phyloP scores from a whole-genome alignment of 306 rosid species.

The Clitoria ternatea region DNA sequence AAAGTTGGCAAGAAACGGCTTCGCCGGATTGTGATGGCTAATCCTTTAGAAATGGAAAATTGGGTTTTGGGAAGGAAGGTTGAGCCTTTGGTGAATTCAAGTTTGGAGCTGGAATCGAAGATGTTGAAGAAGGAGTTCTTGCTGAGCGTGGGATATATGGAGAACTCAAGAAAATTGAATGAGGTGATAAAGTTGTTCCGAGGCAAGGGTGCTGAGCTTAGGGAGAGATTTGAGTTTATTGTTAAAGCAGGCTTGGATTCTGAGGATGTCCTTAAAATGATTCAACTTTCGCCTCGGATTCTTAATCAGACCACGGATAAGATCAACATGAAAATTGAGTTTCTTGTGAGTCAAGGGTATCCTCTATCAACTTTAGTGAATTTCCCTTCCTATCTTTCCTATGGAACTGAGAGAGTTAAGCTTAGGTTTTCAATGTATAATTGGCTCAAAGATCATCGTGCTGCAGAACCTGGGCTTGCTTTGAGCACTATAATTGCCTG shows the following conservation, averaged over 20 bases:
- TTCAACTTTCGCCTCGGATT: conserved; percentile 56
- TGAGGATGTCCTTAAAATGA: conserved; percentile 48
- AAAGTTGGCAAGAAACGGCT: conserved; percentile 67
- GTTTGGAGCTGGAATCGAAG: conserved; percentile 20
- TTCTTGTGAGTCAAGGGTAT: conserved; percentile 54
- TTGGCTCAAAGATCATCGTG: conserved; percentile 64
- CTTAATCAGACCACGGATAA: conserved; percentile 53
- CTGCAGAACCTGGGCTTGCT: conserved; percentile 31
- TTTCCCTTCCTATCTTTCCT: conserved; percentile 64
- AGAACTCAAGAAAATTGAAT: conserved; percentile 46
- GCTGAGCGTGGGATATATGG: conserved; percentile 52
- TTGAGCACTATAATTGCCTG: conserved; percentile 64
- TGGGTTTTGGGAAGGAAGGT: conserved; percentile 54
- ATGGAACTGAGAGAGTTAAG: conserved; percentile 44
- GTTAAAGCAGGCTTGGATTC: conserved; percentile 61
- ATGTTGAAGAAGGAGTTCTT: conserved; percentile 49
- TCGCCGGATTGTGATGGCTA: conserved; percentile 42
- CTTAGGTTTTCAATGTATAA: conserved; percentile 59
- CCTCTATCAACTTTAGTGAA: conserved; percentile 47
- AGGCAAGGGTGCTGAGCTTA: conserved; percentile 77
- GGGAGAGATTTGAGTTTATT: conserved; percentile 69
- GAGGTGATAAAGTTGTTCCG: conserved; percentile 41
- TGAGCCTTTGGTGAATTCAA: conserved; percentile 34
- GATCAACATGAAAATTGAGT: conserved; percentile 52
- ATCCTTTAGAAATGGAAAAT: conserved; percentile 56